phyloP scores from a whole-genome alignment of 768 basidiomycete genomes.

The Lactarius vividus region DNA sequence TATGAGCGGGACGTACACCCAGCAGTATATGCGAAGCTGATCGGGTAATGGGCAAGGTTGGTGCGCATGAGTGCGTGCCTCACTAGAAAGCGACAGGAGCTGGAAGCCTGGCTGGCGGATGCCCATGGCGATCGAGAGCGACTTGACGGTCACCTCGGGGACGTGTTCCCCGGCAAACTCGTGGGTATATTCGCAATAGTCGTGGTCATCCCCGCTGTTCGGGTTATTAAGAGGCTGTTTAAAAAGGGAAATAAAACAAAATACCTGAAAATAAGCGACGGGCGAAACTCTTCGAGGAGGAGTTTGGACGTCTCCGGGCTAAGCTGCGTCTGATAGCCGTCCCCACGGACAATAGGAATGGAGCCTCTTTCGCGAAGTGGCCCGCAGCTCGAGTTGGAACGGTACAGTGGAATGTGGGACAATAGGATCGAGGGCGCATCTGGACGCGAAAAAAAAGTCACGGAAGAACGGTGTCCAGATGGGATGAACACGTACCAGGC shows the following conservation, averaged over 20 bases:
- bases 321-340: conserved; percentile 86
- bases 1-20: conserved; percentile 66
- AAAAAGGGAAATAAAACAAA: conserved; percentile 16
- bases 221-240: background rate
- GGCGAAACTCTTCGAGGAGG: conserved; percentile 60
- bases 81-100: conserved; percentile 68
- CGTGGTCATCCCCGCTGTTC: conserved; percentile 87
- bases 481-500: background rate
- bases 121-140: conserved; percentile 88
- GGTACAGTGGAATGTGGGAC: conserved; percentile 85
- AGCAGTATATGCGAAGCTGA: conserved; percentile 74
- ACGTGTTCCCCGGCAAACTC: conserved; percentile 36
- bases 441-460: background rate
- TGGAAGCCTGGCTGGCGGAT: conserved; percentile 85
- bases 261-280: conserved; percentile 74
- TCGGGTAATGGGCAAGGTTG: conserved; percentile 78
- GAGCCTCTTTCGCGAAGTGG: conserved; percentile 70
- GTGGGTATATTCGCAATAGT: conserved; percentile 83
- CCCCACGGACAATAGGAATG: conserved; percentile 70
- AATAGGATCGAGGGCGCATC: conserved; percentile 37
- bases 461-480: background rate
- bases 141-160: conserved; percentile 84
- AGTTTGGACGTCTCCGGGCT: conserved; percentile 62
- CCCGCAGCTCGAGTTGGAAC: conserved; percentile 71
- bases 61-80: conserved; percentile 45